Conservation (phyloP, 805 yeast species). For the Torulaspora maleeae region DNA sequence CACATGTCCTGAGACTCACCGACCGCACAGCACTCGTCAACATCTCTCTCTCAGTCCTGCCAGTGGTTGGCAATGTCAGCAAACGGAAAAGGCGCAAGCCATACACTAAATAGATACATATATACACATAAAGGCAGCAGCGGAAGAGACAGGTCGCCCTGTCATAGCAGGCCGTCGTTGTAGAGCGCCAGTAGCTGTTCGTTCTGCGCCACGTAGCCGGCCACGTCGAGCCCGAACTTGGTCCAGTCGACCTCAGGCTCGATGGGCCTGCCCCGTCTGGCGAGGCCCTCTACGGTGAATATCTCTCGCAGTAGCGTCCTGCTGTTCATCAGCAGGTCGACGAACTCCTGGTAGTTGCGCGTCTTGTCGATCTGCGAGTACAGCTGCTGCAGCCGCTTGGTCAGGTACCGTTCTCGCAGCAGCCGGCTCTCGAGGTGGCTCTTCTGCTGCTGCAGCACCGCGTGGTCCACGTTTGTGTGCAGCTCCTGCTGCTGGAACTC, state of each 20-base stretch:
- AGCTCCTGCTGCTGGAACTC: constrained; percentile 26
- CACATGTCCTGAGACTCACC: neutral
- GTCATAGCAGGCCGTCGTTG: constrained; percentile 20
- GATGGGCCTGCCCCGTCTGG: constrained; percentile 3
- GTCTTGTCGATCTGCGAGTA: constrained; percentile 29
- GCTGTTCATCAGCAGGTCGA: constrained; percentile 26
- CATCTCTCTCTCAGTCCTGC: constrained; percentile 2
- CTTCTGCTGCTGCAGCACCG: constrained; percentile 21
- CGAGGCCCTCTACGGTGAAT: constrained; percentile 29
- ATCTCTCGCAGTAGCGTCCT: constrained; percentile 26
- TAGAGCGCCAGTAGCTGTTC: constrained; percentile 21
- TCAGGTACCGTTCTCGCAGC: constrained; percentile 19
- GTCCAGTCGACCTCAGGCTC: constrained; percentile 23
- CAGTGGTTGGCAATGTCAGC: neutral
- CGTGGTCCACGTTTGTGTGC: constrained; percentile 23
- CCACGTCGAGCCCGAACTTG: constrained; percentile 27
- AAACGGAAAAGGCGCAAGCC: neutral
- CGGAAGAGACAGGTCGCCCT: neutral
- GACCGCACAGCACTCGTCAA: constrained; percentile 7
- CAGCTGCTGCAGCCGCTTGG: constrained; percentile 24
- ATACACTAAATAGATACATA: neutral
- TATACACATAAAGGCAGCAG: constrained; percentile 4
- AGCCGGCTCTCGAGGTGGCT: constrained; percentile 21
- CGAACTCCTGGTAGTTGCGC: constrained; percentile 32
- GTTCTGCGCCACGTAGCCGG: constrained; percentile 20